Base-by-base conservation (phyloP, 2,329 filamentous ascomycete species). In the Verticillium tricorpus region DNA sequence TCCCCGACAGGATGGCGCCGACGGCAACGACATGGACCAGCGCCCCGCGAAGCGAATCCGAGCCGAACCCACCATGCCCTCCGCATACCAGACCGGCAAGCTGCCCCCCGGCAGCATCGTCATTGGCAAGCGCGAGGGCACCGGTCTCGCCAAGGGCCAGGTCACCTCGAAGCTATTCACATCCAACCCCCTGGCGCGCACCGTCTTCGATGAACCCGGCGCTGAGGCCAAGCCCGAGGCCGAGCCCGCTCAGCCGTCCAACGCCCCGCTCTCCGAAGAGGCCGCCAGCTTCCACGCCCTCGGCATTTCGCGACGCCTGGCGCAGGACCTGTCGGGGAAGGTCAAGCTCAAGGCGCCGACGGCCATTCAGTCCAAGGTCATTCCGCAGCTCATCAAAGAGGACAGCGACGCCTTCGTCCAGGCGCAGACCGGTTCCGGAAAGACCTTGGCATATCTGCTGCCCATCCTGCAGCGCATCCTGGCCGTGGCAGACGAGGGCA, bases 371-470 rank as follows among this genome's bases (percentile, higher is more conserved):
- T 93, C 93, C 69, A 92, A 91, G 64, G 90, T 94, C 1, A 89
- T 99, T 45, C 84, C 90, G 52, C 89, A 95, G 68, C 78, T 99
- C 64, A 77, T 96, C 55, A 88, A 88, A 52, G 89, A 90, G 60
- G 90, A 96, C 68, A 88, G 86, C 56, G 95, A 99, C 78, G 93
- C 93, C 2, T 99, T 99, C 70, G 89, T 99, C 37, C 95, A 98
- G 74, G 96, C 95, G 2, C 90, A 99, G 77, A 99, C 95, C 0
- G 95, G 95, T 68, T 99, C 95, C 0, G 95, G 95, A 77, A 99
- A 99, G 78, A 99, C 95, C 0, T 78, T 99, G 63, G 92, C 95
- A n/a, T 99, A 99, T 73, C 82, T 99, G 5, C 79, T 99, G 7
- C 95, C 95, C 1, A 90, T 99, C 56, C 88, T 99, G 25, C 92